Conservation (phyloP, 2,329 filamentous ascomycete genomes). For the Xylaria sp. region DNA sequence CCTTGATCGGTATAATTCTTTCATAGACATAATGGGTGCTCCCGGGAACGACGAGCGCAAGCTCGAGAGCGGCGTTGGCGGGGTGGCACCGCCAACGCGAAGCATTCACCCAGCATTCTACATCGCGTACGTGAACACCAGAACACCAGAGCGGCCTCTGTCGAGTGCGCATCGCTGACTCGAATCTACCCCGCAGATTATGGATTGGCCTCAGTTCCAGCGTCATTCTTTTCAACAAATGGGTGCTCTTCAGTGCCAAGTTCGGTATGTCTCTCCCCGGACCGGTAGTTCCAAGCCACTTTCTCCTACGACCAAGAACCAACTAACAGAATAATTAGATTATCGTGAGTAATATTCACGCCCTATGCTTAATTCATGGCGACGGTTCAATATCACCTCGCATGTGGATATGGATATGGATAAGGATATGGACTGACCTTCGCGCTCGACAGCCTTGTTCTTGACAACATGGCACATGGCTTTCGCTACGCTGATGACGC, state of each 20-base stretch:
- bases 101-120: slow-evolving; percentile 44
- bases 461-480: slow-evolving; percentile 76
- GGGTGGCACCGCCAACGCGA: slow-evolving; percentile 34
- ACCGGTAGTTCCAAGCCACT: background rate
- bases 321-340: slow-evolving; percentile 36
- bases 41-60: slow-evolving; percentile 42
- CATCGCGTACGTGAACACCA: slow-evolving; percentile 40
- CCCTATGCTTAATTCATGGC: background rate
- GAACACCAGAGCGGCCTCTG: background rate
- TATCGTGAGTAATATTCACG: slow-evolving; percentile 40
- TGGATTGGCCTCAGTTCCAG: slow-evolving; percentile 89
- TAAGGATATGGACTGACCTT: slow-evolving; percentile 19
- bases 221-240: slow-evolving; percentile 95
- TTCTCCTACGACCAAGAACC: slow-evolving; percentile 10
- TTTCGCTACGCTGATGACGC: slow-evolving; percentile 74
- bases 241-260: slow-evolving; percentile 78
- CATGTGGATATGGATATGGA: background rate
- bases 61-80: slow-evolving; percentile 41
- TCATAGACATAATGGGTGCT: slow-evolving; percentile 34
- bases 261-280: slow-evolving; percentile 70
- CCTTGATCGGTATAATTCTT: slow-evolving; percentile 12
- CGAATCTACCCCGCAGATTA: slow-evolving; percentile 54
- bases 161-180: slow-evolving; percentile 21
- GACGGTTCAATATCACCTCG: background rate
- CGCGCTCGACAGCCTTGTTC: slow-evolving; percentile 59